phyloP scores from a whole-genome alignment of 106 monocot species.

The Dendrobium huoshanense region DNA sequence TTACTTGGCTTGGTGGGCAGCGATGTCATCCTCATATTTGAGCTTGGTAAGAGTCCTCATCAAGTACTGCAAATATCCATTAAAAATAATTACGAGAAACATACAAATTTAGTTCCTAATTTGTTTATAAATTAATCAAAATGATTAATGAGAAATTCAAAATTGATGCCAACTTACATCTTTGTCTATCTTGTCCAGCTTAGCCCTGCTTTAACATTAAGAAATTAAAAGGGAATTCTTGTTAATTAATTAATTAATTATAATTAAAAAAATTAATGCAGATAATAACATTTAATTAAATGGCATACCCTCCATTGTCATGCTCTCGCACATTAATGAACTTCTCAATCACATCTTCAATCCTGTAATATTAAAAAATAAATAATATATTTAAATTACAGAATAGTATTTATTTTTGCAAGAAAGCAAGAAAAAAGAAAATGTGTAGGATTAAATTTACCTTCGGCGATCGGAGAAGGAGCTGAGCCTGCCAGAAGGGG shows the following conservation, averaged over 20 bases:
- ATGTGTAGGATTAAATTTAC: too few species aligned
- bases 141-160: neutral
- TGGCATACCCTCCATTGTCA: conserved; percentile 43
- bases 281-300: neutral
- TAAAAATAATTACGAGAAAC: conserved; percentile 1
- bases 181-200: conserved; percentile 29
- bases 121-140: too few species aligned
- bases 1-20: conserved; percentile 43
- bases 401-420: neutral
- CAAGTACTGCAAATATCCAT: conserved; percentile 24
- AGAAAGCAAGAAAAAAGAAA: too few species aligned
- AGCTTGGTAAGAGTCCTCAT: conserved; percentile 56
- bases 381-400: neutral
- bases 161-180: conserved; percentile 21
- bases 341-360: conserved; percentile 48
- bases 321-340: conserved; percentile 50
- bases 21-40: conserved; percentile 70
- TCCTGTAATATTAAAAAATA: conserved; percentile 16
- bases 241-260: neutral
- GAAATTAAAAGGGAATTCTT: neutral
- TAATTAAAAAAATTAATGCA: neutral
- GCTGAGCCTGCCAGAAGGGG: too few species aligned
- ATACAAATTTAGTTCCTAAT: neutral
- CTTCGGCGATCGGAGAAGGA: too few species aligned
- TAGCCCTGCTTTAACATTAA: conserved; percentile 12